These are phyloP conservation scores for Russula lepida DNA, from an alignment of 768 basidiomycete genomes.

Conservation along the genomic window DNA sequence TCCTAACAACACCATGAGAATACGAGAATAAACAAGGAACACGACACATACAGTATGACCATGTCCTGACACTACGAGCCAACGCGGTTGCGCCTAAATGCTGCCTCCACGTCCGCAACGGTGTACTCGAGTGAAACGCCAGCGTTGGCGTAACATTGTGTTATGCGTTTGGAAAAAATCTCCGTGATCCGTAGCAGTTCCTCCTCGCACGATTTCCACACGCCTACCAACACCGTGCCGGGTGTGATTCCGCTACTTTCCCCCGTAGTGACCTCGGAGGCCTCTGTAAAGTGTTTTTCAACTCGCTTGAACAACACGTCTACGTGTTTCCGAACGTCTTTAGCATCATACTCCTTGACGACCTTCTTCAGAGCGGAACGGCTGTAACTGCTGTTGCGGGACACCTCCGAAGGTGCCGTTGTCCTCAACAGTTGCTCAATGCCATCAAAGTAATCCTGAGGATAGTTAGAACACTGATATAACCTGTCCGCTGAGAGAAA, in stretches of 20 bases:
- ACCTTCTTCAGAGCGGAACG: slow-evolving; percentile 75
- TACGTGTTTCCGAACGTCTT: slow-evolving; percentile 84
- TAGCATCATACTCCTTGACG: slow-evolving; percentile 74
- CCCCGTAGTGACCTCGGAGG: slow-evolving; percentile 53
- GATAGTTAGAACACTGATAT: background rate
- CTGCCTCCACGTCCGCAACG: slow-evolving; percentile 61
- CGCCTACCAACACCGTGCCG: slow-evolving; percentile 65
- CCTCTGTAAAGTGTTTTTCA: slow-evolving; percentile 92
- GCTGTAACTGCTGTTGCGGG: slow-evolving; percentile 66
- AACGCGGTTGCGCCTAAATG: slow-evolving; percentile 60
- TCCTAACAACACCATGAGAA: slow-evolving; percentile 2
- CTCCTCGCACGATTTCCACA: slow-evolving; percentile 88
- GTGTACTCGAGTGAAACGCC: slow-evolving; percentile 70
- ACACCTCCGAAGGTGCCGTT: slow-evolving; percentile 67
- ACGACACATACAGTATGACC: background rate
- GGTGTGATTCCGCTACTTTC: slow-evolving; percentile 46
- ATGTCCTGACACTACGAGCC: slow-evolving; percentile 19
- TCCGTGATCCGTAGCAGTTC: slow-evolving; percentile 70
- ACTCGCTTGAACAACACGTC: slow-evolving; percentile 85
- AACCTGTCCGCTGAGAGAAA: background rate
- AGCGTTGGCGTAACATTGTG: slow-evolving; percentile 70
- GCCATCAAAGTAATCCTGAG: slow-evolving; percentile 90
- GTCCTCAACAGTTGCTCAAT: slow-evolving; percentile 81
- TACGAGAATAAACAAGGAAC: background rate
- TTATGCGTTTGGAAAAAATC: slow-evolving; percentile 57